These are phyloP conservation scores for Agaricus sinodeliciosus DNA, from an alignment of 768 basidiomycete species.

Conservation along the genomic window DNA sequence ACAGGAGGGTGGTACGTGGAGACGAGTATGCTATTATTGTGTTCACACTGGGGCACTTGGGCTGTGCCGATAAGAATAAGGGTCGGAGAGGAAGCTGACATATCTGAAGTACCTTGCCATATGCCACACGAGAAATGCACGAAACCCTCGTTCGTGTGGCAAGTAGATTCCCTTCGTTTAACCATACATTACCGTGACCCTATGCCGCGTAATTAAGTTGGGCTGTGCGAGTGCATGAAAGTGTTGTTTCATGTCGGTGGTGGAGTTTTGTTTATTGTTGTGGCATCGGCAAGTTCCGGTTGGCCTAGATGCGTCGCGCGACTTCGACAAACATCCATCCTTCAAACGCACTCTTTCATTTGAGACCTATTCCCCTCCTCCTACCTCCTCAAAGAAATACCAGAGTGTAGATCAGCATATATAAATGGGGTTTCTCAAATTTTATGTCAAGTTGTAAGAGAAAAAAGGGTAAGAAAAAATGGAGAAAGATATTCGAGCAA, in stretches of 20 bases:
- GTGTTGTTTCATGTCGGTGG: too few relatives aligned
- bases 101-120: too few relatives aligned
- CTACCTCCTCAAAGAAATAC: background rate
- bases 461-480: constrained; percentile 20
- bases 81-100: too few relatives aligned
- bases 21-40: too few relatives aligned
- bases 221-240: background rate
- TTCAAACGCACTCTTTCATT: constrained; percentile 11
- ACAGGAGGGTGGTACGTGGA: too few relatives aligned
- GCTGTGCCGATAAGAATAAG: too few relatives aligned
- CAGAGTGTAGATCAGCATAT: background rate
- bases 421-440: constrained; percentile 1
- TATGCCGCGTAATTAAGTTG: too few relatives aligned
- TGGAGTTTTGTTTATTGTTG: constrained; percentile 8
- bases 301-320: constrained; percentile 10
- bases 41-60: too few relatives aligned
- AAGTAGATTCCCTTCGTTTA: too few relatives aligned
- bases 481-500: constrained; percentile 28
- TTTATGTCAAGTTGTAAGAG: background rate
- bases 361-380: background rate
- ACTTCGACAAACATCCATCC: constrained; percentile 12
- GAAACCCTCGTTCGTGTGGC: too few relatives aligned
- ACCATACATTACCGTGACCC: too few relatives aligned
- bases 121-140: too few relatives aligned
- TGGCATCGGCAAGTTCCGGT: constrained; percentile 16